phyloP scores from a whole-genome alignment of 2,329 filamentous ascomycete species.

The Cryphonectria carpinicola region DNA sequence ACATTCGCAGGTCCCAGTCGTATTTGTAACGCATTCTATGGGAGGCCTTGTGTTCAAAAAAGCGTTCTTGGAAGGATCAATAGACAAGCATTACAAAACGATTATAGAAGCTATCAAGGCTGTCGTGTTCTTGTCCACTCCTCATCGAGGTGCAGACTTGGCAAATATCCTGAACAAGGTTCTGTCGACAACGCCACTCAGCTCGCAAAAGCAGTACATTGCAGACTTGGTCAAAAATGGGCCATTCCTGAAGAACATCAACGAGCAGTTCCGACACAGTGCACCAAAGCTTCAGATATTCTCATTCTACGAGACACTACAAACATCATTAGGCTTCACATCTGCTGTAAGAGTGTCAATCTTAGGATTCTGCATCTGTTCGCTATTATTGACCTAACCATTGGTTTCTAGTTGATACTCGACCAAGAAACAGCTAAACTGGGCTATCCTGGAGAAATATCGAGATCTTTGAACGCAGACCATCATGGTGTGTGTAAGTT shows the following conservation, averaged over 20 bases:
- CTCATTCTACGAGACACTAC: neutral
- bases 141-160: neutral
- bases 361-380: neutral
- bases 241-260: neutral
- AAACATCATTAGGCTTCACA: neutral
- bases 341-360: neutral
- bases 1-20: neutral
- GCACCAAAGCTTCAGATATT: neutral
- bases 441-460: slow-evolving; percentile 1
- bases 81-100: neutral
- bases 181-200: neutral
- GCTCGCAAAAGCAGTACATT: neutral
- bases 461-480: neutral
- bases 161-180: neutral
- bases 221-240: neutral
- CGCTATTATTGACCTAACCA: neutral
- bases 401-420: neutral
- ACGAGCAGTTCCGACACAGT: neutral
- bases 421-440: neutral
- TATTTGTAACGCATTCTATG: neutral
- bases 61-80: neutral
- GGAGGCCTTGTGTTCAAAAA: slow-evolving; percentile 1
- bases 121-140: neutral
- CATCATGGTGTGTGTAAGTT: neutral
- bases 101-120: neutral